phyloP scores from a whole-genome alignment of 768 basidiomycete genomes.

The Tylopilus plumbeoviolaceoides region DNA sequence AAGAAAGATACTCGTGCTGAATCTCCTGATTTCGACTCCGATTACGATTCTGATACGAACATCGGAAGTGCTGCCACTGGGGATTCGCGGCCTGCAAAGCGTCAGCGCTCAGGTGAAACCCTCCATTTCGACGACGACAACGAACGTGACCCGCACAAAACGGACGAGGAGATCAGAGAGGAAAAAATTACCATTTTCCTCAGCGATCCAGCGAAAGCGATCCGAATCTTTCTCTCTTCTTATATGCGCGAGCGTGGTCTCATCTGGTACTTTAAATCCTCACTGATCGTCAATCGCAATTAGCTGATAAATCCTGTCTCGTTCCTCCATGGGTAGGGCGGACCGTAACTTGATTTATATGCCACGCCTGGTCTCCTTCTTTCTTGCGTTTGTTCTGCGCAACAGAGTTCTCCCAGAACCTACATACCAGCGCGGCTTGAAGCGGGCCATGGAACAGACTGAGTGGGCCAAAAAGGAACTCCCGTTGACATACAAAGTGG shows the following conservation, averaged over 20 bases:
- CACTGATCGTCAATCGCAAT: not conserved
- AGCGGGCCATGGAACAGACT: slow-evolving; percentile 42
- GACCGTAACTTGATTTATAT: slow-evolving; percentile 46
- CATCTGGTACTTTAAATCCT: slow-evolving; percentile 48
- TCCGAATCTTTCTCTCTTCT: slow-evolving; percentile 68
- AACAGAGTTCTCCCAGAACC: slow-evolving; percentile 51
- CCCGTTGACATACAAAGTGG: slow-evolving; percentile 39
- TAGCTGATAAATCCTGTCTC: not conserved
- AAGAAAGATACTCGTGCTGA: slow-evolving; percentile 30
- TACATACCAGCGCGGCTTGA: slow-evolving; percentile 41
- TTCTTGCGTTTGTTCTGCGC: slow-evolving; percentile 56
- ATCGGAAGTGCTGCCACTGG: not conserved
- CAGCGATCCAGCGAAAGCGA: slow-evolving; percentile 51
- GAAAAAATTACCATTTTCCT: slow-evolving; percentile 52
- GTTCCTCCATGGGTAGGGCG: slow-evolving; percentile 30
- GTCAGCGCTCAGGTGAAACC: slow-evolving; percentile 19
- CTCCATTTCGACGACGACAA: slow-evolving; percentile 27
- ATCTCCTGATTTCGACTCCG: slow-evolving; percentile 34
- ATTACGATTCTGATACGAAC: slow-evolving; percentile 18
- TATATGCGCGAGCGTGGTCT: slow-evolving; percentile 65
- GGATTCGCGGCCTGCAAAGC: slow-evolving; percentile 20
- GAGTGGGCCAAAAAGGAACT: slow-evolving; percentile 41
- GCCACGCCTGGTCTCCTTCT: slow-evolving; percentile 57
- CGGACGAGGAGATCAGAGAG: slow-evolving; percentile 36
- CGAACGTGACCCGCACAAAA: slow-evolving; percentile 35